Evolutionary conservation across 495 filamentous ascomycete species (phyloP).

Genomic region (Penicillium psychrofluorescens): DNA sequence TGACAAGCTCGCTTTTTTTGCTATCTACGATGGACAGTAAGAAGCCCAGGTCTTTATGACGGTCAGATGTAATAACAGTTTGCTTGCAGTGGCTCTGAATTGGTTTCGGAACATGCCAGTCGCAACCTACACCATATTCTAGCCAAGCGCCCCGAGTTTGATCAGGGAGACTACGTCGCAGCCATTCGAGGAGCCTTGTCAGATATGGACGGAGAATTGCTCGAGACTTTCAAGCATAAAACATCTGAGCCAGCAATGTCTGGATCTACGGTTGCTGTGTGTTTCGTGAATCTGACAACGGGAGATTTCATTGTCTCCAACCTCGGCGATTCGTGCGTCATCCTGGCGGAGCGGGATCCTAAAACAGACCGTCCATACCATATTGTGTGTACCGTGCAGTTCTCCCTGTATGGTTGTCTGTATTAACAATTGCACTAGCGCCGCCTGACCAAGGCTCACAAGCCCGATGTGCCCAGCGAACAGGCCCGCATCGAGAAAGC

Average conservation of each 20-base stretch:
- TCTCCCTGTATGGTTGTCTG: background rate
- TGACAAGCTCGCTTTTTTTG: constrained; percentile 31
- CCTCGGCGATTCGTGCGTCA: constrained; percentile 35
- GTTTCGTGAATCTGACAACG: constrained; percentile 28
- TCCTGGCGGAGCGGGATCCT: constrained; percentile 26
- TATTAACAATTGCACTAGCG: constrained; percentile 11
- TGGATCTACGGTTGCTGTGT: constrained; percentile 32
- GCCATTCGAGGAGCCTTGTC: constrained; percentile 27
- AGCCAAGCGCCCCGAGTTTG: constrained; percentile 23
- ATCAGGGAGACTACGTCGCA: constrained; percentile 21
- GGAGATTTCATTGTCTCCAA: constrained; percentile 31
- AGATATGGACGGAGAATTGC: constrained; percentile 30
- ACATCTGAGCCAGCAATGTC: constrained; percentile 18
- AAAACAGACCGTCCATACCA: constrained; percentile 22
- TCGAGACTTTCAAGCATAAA: constrained; percentile 21
- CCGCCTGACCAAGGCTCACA: constrained; percentile 29
- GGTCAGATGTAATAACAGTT: background rate
- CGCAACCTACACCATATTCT: constrained; percentile 21
- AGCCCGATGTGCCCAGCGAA: constrained; percentile 27
- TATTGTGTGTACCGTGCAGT: constrained; percentile 13
- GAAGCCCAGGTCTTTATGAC: background rate
- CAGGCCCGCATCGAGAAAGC: constrained; percentile 28
- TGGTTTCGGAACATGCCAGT: constrained; percentile 28
- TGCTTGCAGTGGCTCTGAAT: constrained; percentile 22
- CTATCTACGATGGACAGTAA: constrained; percentile 38